phyloP scores from a whole-genome alignment of 306 rosid genomes.

The Prunus dulcis region DNA sequence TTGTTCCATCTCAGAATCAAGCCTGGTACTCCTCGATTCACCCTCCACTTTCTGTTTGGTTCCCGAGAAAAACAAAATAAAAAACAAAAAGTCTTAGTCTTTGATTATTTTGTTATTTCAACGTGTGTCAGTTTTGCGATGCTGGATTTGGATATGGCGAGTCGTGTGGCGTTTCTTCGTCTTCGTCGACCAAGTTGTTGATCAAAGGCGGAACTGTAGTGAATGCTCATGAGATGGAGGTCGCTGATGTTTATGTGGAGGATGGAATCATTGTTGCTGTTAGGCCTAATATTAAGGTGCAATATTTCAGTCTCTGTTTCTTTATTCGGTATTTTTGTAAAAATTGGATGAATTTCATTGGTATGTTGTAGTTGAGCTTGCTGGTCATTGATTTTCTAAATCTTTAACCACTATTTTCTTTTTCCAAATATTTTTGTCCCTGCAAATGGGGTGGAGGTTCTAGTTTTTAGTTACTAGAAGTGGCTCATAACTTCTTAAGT shows the following conservation, averaged over 20 bases:
- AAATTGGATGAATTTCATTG: too few relatives aligned
- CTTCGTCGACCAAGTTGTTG: slow-evolving; percentile 47
- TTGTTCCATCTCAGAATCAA: slow-evolving; percentile 38
- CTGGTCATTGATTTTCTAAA: too few relatives aligned
- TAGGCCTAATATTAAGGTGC: slow-evolving; percentile 60
- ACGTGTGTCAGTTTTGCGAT: slow-evolving; percentile 60
- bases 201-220: slow-evolving; percentile 80
- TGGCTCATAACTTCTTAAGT: too few relatives aligned
- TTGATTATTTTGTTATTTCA: neutral
- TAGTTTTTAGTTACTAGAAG: neutral
- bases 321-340: too few relatives aligned
- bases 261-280: slow-evolving; percentile 72
- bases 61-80: slow-evolving; percentile 9
- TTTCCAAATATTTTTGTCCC: neutral
- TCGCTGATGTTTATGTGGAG: slow-evolving; percentile 84
- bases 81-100: neutral
- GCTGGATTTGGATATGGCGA: slow-evolving; percentile 55
- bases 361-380: too few relatives aligned
- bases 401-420: neutral
- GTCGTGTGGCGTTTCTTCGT: slow-evolving; percentile 39
- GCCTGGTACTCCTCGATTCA: slow-evolving; percentile 45
- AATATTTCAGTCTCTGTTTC: neutral
- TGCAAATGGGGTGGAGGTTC: too few relatives aligned
- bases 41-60: slow-evolving; percentile 15
- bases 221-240: slow-evolving; percentile 70